Conservation (phyloP, 805 yeast species). For the Myxozyma nipponensis region DNA sequence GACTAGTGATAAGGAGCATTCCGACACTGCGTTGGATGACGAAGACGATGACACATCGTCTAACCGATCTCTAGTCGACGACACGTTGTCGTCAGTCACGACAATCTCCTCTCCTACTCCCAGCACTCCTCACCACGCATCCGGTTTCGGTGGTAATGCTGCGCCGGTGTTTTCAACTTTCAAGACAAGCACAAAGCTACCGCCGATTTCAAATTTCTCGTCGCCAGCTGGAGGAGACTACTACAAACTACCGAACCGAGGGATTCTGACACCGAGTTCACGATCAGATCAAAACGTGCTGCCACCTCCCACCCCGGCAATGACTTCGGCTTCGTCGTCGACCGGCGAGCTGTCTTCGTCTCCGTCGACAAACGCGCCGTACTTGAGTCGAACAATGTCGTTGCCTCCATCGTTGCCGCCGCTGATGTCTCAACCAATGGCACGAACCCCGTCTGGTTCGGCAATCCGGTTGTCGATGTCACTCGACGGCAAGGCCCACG, state of each 20-base stretch:
- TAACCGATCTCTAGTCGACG: background rate
- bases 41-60: background rate
- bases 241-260: background rate
- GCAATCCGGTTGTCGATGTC: conserved; percentile 34
- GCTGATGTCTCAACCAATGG: background rate
- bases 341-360: background rate
- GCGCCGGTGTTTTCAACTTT: too few species aligned
- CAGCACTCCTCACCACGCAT: conserved; percentile 17
- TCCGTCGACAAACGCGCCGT: background rate
- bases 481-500: conserved; percentile 41
- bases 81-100: conserved; percentile 2
- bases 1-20: background rate
- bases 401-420: conserved; percentile 1
- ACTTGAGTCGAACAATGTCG: background rate
- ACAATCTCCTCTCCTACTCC: conserved; percentile 26
- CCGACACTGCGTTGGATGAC: background rate
- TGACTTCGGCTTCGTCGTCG: too few species aligned
- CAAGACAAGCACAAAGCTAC: background rate
- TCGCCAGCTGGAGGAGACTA: background rate
- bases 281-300: conserved; percentile 16
- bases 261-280: conserved; percentile 14
- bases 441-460: background rate
- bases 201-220: background rate
- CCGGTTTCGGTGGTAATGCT: too few species aligned
- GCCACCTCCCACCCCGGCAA: conserved; percentile 15